Evolutionary conservation across 192 early-diverging fungal genomes (phyloP).

Genomic region (Rhizophlyctis rosea): DNA sequence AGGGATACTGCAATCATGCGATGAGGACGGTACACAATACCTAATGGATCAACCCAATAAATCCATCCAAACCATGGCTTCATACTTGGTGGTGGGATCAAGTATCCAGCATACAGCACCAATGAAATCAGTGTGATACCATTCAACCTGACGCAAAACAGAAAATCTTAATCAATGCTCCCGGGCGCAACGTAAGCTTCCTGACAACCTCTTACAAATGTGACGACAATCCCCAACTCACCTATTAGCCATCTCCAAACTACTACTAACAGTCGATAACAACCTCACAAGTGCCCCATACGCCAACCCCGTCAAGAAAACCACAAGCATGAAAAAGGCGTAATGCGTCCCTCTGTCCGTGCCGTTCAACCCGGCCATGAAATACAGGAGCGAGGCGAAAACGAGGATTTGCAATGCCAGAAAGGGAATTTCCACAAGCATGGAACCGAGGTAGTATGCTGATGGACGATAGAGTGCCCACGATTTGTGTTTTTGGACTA

Average conservation of each 20-base stretch:
- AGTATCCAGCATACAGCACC: constrained; percentile 58
- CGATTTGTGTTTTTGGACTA: constrained; percentile 75
- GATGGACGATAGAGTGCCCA: constrained; percentile 68
- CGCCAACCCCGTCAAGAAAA: constrained; percentile 50
- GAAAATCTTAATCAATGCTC: not conserved
- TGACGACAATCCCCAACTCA: constrained; percentile 49
- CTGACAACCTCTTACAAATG: not conserved
- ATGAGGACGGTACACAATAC: too few species aligned
- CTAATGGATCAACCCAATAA: too few species aligned
- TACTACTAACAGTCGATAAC: too few species aligned
- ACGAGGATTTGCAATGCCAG: constrained; percentile 47
- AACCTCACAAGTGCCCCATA: too few species aligned
- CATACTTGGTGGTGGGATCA: constrained; percentile 58
- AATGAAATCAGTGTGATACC: constrained; percentile 53
- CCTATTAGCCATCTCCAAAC: constrained; percentile 59
- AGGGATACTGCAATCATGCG: too few species aligned
- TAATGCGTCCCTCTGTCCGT: constrained; percentile 47
- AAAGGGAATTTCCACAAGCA: constrained; percentile 50
- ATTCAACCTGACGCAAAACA: constrained; percentile 22
- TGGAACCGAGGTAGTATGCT: constrained; percentile 54
- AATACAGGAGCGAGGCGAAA: constrained; percentile 56
- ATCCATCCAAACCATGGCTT: constrained; percentile 50
- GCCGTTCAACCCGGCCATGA: constrained; percentile 57
- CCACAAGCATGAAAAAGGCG: constrained; percentile 51
- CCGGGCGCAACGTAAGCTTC: not conserved